Percentiles rank a stretch among this genome's conserved stretches.
phyloP scores from a whole-genome alignment of 768 basidiomycete genomes.

The Russula compacta region DNA sequence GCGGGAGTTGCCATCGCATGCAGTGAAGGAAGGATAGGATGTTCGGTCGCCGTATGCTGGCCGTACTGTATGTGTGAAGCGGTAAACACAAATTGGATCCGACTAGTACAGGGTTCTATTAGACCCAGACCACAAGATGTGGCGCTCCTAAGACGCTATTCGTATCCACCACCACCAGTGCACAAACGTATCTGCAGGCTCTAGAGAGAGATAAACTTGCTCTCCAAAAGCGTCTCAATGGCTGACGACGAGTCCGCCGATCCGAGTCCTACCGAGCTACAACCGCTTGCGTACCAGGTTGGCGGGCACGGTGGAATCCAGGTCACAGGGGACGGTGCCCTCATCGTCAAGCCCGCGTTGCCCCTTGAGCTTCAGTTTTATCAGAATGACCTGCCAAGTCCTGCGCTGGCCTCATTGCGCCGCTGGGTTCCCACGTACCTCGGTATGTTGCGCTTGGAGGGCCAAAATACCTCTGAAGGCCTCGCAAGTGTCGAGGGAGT shows the following conservation, averaged over 20 bases:
- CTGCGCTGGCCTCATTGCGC: slow-evolving; percentile 36
- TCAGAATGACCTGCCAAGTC: slow-evolving; percentile 38
- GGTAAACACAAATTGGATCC: too few species aligned
- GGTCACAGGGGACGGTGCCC: slow-evolving; percentile 58
- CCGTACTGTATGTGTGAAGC: too few species aligned
- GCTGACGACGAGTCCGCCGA: background rate
- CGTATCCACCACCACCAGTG: background rate
- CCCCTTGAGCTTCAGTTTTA: slow-evolving; percentile 67
- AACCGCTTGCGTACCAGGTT: slow-evolving; percentile 52
- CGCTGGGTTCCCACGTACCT: slow-evolving; percentile 67
- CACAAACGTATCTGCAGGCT: background rate
- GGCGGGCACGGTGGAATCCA: slow-evolving; percentile 76
- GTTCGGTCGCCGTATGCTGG: background rate
- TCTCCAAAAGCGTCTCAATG: background rate
- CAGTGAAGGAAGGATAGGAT: background rate
- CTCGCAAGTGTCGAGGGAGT: slow-evolving; percentile 19
- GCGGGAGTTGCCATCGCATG: background rate
- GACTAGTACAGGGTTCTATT: too few species aligned
- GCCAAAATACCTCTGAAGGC: slow-evolving; percentile 29
- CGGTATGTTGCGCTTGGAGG: slow-evolving; percentile 68
- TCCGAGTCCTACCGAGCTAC: background rate
- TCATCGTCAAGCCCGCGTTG: slow-evolving; percentile 74
- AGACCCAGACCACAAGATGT: too few species aligned
- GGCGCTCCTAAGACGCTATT: background rate
- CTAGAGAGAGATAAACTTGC: background rate